Conservation (phyloP, 2,329 filamentous ascomycete species). For the Tolypocladium ovalisporum region DNA sequence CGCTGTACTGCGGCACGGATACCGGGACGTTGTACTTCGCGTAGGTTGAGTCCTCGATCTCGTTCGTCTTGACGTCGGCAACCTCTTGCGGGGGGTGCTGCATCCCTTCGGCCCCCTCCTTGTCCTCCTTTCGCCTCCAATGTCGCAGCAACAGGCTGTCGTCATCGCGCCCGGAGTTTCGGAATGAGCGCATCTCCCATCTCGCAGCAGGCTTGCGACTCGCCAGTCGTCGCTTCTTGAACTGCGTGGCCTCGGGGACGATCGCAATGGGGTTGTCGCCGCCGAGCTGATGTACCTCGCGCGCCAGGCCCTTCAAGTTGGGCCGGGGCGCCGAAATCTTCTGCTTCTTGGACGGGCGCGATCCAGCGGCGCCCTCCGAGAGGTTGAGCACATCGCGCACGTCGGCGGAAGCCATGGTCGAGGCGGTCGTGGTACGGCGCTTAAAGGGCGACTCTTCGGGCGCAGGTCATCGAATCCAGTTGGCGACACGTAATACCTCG, state of each 20-base stretch:
- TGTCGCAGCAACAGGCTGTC: constrained; percentile 59
- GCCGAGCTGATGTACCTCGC: constrained; percentile 54
- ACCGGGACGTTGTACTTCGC: constrained; percentile 82
- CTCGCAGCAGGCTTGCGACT: constrained; percentile 43
- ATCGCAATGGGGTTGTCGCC: constrained; percentile 58
- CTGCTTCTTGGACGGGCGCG: constrained; percentile 62
- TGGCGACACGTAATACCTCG: neutral
- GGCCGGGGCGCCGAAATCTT: constrained; percentile 51
- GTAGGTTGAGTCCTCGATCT: constrained; percentile 53
- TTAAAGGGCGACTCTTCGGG: constrained; percentile 11
- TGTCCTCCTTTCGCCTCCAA: constrained; percentile 57
- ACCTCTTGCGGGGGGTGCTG: constrained; percentile 11
- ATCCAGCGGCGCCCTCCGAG: constrained; percentile 41
- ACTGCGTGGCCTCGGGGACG: constrained; percentile 46
- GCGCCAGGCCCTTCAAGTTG: constrained; percentile 52
- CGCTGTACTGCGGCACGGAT: constrained; percentile 68
- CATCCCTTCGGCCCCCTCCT: constrained; percentile 18
- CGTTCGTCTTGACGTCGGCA: constrained; percentile 14
- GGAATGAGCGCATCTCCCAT: constrained; percentile 63
- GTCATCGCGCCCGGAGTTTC: constrained; percentile 66
- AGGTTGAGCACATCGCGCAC: constrained; percentile 83
- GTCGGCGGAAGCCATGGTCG: constrained; percentile 62
- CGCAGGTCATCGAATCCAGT: constrained; percentile 6
- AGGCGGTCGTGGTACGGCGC: neutral
- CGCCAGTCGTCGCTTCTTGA: constrained; percentile 47